phyloP scores from a whole-genome alignment of 768 basidiomycete genomes.

The Pleurotus sapidus region DNA sequence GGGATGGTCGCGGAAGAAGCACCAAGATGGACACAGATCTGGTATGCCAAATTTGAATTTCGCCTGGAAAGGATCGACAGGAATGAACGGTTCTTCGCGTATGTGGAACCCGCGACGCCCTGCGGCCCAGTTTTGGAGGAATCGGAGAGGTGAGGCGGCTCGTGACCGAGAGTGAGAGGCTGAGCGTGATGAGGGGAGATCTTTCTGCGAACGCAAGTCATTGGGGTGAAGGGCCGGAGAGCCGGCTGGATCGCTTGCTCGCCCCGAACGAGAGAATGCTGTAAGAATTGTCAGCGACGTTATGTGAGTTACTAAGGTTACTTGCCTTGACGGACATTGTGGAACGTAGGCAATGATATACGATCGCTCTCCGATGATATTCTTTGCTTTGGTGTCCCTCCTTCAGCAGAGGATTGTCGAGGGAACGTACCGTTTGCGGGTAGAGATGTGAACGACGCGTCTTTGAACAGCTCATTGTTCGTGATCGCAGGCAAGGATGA shows the following conservation, averaged over 20 bases:
- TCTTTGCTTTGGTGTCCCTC: constrained; percentile 46
- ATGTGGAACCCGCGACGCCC: constrained; percentile 44
- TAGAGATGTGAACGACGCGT: not conserved
- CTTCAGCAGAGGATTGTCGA: constrained; percentile 28
- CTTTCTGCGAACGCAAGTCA: constrained; percentile 18
- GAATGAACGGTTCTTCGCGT: constrained; percentile 54
- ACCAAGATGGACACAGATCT: constrained; percentile 14
- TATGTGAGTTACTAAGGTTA: not conserved
- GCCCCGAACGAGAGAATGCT: constrained; percentile 28
- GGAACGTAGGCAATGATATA: constrained; percentile 34
- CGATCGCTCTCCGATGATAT: constrained; percentile 58
- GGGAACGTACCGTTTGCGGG: constrained; percentile 10
- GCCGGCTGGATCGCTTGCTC: constrained; percentile 32
- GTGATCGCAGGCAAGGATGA: constrained; percentile 31
- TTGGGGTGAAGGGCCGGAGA: constrained; percentile 30
- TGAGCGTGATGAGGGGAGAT: constrained; percentile 33
- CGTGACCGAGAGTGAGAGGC: constrained; percentile 54
- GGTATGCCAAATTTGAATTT: constrained; percentile 24
- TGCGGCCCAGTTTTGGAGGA: constrained; percentile 51
- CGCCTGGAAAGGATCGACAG: constrained; percentile 48
- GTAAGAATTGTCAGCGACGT: not conserved
- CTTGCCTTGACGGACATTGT: constrained; percentile 38
- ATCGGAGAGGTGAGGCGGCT: constrained; percentile 54
- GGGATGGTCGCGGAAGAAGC: constrained; percentile 20
- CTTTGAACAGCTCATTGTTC: constrained; percentile 15